Evolutionary conservation across 495 filamentous ascomycete genomes (phyloP), one percentile per base, ranked within the genome.

Genomic region (Penicillium roqueforti): DNA sequence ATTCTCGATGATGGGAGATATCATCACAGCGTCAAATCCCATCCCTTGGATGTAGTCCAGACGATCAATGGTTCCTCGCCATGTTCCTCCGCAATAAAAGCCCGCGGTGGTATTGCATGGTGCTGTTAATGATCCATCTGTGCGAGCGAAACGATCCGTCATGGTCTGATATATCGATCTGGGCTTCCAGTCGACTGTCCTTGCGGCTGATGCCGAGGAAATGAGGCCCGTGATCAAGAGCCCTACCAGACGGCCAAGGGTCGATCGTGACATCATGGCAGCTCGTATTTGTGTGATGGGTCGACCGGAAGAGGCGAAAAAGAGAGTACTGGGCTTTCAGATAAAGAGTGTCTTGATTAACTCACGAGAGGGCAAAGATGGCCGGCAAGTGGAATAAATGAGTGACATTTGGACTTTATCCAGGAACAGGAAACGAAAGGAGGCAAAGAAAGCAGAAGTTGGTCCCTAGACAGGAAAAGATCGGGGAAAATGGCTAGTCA

Each of bases 11-110:
- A 92, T 76, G 0, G 89, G 89, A 0, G 87, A 89, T 49, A 92
- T 92, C 87, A 88, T 91, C 25, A 92, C 72, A 8, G 88, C 87
- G 53, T 86, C 85, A 54, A 92, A 92, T 4, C 89, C 88, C 83
- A 92, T 87, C 25, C 77, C 77, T 59, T 90, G 79, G 55, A 93
- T 78, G 47, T 78, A 78, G 51, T 76, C 74, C 4, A 78, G 67
- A 0, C 69, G 80, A 28, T 85, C 76, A 36, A 86, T 83, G 36
- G 89, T 81, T 7, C 89, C 89, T 49, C 71, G 69, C 76, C 83
- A 93, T 29, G 83, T 87, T 1, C 89, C 89, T 44, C 88, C 89
- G 55, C 89, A 95, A 69, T 91, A 91, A 40, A 76, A 51, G 0
- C 68, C 68, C 22, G 57, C 62, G n/a, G 61, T 68, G 5, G 64